Percentiles rank a stretch among this genome's conserved stretches.
Conservation (phyloP, 75 land plant species). For the Selaginella tamariscina region DNA sequence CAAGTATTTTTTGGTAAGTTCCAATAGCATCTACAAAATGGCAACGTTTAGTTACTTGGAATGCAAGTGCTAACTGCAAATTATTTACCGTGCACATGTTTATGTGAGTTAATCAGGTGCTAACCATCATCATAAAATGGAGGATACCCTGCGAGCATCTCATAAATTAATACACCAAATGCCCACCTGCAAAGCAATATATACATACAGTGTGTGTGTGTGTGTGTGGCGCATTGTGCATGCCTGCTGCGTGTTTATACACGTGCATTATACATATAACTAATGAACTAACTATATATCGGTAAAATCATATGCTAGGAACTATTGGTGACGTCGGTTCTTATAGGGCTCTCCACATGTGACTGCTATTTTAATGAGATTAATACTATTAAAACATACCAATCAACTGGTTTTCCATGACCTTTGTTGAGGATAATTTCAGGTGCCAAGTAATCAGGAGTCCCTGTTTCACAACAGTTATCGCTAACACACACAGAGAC, state of each 20-base stretch:
- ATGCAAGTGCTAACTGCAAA: too few relatives aligned
- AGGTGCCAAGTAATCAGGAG: conserved; percentile 33
- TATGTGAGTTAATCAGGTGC: background rate
- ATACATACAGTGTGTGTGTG: too few relatives aligned
- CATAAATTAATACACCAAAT: conserved; percentile 37
- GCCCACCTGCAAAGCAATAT: conserved; percentile 26
- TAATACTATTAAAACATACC: conserved; percentile 17
- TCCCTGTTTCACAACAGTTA: conserved; percentile 17
- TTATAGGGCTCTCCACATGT: too few relatives aligned
- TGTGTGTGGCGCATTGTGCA: too few relatives aligned
- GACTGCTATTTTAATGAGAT: background rate
- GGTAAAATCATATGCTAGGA: too few relatives aligned
- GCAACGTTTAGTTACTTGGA: too few relatives aligned
- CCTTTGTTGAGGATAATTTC: conserved; percentile 31
- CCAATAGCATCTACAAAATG: conserved; percentile 23
- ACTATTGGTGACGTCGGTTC: too few relatives aligned
- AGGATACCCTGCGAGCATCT: conserved; percentile 38
- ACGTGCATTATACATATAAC: too few relatives aligned
- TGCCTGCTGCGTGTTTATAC: too few relatives aligned
- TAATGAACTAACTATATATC: too few relatives aligned
- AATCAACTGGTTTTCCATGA: conserved; percentile 42
- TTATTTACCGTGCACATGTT: background rate
- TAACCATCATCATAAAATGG: conserved; percentile 38
- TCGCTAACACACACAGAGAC: too few relatives aligned
- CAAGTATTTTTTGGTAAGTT: conserved; percentile 34